Percentiles rank a stretch among this genome's conserved stretches.
Evolutionary conservation across 352 stramenopile genomes (phyloP).

Genomic region (Globisporangium nagaii): DNA sequence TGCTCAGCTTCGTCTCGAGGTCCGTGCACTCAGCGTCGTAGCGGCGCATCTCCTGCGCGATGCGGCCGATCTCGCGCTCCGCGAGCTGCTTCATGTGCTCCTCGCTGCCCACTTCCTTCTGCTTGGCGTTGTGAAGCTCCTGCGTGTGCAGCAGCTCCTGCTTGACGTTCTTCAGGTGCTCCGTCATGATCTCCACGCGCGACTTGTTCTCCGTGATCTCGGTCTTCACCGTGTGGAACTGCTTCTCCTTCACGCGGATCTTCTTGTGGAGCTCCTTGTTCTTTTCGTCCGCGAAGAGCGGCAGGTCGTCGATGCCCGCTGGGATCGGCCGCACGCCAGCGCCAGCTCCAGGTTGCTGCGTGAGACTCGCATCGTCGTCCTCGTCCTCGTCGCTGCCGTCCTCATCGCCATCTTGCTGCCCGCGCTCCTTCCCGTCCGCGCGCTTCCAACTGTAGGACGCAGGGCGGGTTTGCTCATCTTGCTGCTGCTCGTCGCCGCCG

Average conservation of each 20-base stretch:
- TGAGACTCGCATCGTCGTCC: conserved; percentile 11
- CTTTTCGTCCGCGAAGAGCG: conserved; percentile 85
- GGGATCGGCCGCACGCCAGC: conserved; percentile 34
- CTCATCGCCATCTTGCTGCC: conserved; percentile 17
- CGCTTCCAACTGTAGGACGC: conserved; percentile 60
- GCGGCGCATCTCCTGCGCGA: conserved; percentile 69
- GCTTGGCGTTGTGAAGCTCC: conserved; percentile 88
- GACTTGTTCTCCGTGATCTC: conserved; percentile 82
- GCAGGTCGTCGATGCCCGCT: conserved; percentile 83
- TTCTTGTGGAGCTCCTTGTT: conserved; percentile 80
- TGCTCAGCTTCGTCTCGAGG: conserved; percentile 83
- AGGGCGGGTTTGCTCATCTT: conserved; percentile 8
- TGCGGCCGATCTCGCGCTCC: conserved; percentile 84
- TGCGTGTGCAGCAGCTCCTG: conserved; percentile 95
- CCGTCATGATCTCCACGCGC: conserved; percentile 92
- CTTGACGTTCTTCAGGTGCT: conserved; percentile 95
- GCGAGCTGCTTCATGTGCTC: conserved; percentile 91
- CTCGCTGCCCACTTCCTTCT: conserved; percentile 91
- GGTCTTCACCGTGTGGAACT: conserved; percentile 47
- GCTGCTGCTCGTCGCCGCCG: conserved; percentile 15
- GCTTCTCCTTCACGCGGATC: conserved; percentile 75
- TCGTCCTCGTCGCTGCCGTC: conserved; percentile 24
- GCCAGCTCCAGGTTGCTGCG: neutral
- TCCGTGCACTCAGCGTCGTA: conserved; percentile 71
- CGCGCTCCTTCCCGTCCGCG: conserved; percentile 37